Conservation (phyloP, 495 filamentous ascomycete species). For the Sordaria brevicollis region DNA sequence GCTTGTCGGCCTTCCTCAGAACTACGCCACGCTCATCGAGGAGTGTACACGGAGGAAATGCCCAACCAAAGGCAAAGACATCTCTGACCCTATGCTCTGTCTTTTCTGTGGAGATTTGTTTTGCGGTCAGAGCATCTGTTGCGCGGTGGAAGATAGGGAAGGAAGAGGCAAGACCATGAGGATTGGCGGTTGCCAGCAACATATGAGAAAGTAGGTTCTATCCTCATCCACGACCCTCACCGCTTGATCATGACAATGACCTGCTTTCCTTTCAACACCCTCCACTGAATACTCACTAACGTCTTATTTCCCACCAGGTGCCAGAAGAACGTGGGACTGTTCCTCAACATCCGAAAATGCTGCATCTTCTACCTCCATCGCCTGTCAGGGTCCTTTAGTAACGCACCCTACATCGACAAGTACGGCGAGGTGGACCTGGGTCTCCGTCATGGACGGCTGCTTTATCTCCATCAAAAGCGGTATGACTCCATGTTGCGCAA, state of each 20-base stretch:
- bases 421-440: slow-evolving; percentile 90
- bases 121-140: slow-evolving; percentile 90
- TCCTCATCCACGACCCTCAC: background rate
- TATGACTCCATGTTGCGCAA: slow-evolving; percentile 81
- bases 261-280: slow-evolving; percentile 8
- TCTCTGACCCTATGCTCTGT: slow-evolving; percentile 82
- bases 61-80: slow-evolving; percentile 79
- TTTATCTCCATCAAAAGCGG: slow-evolving; percentile 85
- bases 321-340: slow-evolving; percentile 77
- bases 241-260: no score
- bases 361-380: slow-evolving; percentile 76
- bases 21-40: slow-evolving; percentile 86
- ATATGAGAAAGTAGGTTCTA: slow-evolving; percentile 66
- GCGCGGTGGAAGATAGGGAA: slow-evolving; percentile 50
- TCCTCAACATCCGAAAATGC: slow-evolving; percentile 95
- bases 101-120: slow-evolving; percentile 94
- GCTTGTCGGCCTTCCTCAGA: slow-evolving; percentile 81
- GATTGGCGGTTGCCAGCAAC: slow-evolving; percentile 80
- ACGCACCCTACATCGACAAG: slow-evolving; percentile 84
- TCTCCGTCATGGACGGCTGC: slow-evolving; percentile 67
- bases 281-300: slow-evolving; percentile 4
- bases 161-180: slow-evolving; percentile 19
- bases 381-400: slow-evolving; percentile 70
- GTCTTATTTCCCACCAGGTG: slow-evolving; percentile 44
- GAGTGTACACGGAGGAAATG: slow-evolving; percentile 79